Conservation (phyloP, 352 stramenopile species). For the Pilasporangium apinafurcum region DNA sequence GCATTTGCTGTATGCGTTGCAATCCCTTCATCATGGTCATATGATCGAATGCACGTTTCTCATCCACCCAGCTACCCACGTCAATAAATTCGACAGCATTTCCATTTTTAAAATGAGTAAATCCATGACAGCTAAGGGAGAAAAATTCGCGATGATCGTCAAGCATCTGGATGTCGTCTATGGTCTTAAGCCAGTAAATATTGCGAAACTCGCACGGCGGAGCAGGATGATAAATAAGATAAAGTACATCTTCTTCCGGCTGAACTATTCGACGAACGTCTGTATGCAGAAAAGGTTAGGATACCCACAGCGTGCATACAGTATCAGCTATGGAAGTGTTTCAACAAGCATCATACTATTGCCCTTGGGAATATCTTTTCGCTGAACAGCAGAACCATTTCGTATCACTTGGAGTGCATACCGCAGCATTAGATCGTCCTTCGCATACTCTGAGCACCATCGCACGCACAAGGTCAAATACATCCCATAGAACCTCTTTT, state of each 20-base stretch:
- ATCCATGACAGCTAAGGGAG: conserved; percentile 40
- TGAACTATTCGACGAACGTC: conserved; percentile 10
- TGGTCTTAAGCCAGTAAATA: conserved; percentile 56
- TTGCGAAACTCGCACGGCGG: conserved; percentile 62
- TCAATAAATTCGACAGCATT: conserved; percentile 48
- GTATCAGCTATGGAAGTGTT: conserved; percentile 1
- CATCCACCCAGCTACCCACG: conserved; percentile 43
- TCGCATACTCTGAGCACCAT: conserved; percentile 30
- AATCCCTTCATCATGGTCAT: conserved; percentile 63
- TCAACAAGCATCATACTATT: conserved; percentile 17
- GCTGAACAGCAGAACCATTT: conserved; percentile 13
- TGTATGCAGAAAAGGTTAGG: conserved; percentile 1
- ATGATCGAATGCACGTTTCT: conserved; percentile 67
- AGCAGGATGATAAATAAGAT: conserved; percentile 23
- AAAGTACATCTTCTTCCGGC: conserved; percentile 52
- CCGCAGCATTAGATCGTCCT: conserved; percentile 28
- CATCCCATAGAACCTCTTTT: no score
- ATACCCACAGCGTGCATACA: neutral
- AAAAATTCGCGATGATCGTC: conserved; percentile 37
- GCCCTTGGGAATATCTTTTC: conserved; percentile 23
- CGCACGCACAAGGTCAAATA: no score
- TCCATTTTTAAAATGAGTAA: conserved; percentile 40
- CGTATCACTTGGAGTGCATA: conserved; percentile 40
- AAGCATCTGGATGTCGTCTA: conserved; percentile 22
- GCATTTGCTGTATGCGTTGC: conserved; percentile 54